Base-by-base conservation (phyloP, 2,329 filamentous ascomycete genomes). In the Sporothrix brunneoviolacea region DNA sequence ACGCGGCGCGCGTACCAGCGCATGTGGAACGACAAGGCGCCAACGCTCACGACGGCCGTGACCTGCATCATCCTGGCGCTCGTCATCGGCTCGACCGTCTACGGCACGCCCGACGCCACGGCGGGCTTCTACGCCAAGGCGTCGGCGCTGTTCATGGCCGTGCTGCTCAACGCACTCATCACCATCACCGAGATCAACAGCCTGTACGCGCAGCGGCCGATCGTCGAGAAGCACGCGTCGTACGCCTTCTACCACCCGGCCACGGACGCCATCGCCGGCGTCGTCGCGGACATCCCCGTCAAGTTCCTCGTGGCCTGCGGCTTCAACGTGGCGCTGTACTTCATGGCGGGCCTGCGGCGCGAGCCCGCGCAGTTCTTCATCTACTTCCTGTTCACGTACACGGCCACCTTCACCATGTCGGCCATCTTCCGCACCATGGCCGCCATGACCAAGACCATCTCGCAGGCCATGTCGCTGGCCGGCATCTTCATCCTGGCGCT, bases 161-260 rank as follows among this genome's bases (percentile, higher is more conserved):
- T 90, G 60, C 73, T 95, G 54, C 82, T 93, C 71, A 94, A 91
- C 65, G 88, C 88, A 35, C 91, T 93, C 61, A 77, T 83, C 56
- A 86, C 82, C 64, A 84, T 86, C 46, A 76, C 91, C 33, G 88
- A 93, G 74, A 93, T 95, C 64, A 68, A 93, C 37, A 90, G 86
- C 0, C 76, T 95, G 8, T 96, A 93, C 63, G 80, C 86, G 1
- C 89, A 95, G 78, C 84, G 91, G 35, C 86, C 87, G 1, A 95
- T 95, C 59, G 88, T 96, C 53, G 89, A 95, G 64, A 95, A 95
- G 65, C 91, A 96, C 59, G 72, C 77, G 50, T 81, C 85, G 51
- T 95, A 95, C 63, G 89, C 90, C 21, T 75, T 95, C 16, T 95
- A 95, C 60, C 91, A 95, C 61, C 89, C 91, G 0, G 89, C 85